Conservation (phyloP, 2,329 filamentous ascomycete species). For the Diaporthe caulivora region DNA sequence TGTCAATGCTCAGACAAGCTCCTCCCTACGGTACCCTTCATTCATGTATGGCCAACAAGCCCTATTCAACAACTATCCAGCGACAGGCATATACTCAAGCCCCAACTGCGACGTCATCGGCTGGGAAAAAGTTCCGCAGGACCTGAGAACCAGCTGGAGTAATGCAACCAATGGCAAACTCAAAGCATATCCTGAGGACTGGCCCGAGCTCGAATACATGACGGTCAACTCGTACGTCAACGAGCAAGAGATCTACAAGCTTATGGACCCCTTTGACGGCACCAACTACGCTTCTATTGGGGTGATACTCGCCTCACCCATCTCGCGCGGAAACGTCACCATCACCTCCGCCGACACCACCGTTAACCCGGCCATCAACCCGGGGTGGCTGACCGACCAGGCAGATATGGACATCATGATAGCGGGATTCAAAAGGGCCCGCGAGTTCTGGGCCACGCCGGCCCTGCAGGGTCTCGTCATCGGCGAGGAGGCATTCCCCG, state of each 20-base stretch:
- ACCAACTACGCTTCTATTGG: conserved; percentile 11
- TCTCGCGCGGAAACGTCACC: conserved; percentile 17
- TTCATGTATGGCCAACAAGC: background rate
- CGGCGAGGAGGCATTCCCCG: conserved; percentile 50
- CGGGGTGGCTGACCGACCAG: conserved; percentile 50
- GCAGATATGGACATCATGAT: conserved; percentile 26
- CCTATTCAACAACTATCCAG: background rate
- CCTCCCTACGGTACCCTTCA: background rate
- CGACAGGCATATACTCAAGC: conserved; percentile 16
- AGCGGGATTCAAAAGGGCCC: conserved; percentile 45
- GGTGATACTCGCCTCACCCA: conserved; percentile 3
- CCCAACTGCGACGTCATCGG: conserved; percentile 15
- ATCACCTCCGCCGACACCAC: conserved; percentile 12
- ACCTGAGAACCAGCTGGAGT: background rate
- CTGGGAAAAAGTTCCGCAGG: conserved; percentile 12
- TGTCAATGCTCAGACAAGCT: conserved; percentile 1
- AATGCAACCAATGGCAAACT: background rate
- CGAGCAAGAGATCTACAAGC: background rate
- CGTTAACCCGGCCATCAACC: conserved; percentile 51
- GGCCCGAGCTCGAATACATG: conserved; percentile 33
- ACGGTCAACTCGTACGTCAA: background rate
- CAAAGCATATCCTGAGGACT: background rate
- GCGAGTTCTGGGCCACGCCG: background rate
- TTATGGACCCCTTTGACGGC: conserved; percentile 6
- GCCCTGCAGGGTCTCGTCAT: conserved; percentile 41